These are phyloP conservation scores for Pugionium cornutum DNA, from an alignment of 345 rosid species.

Conservation along the genomic window DNA sequence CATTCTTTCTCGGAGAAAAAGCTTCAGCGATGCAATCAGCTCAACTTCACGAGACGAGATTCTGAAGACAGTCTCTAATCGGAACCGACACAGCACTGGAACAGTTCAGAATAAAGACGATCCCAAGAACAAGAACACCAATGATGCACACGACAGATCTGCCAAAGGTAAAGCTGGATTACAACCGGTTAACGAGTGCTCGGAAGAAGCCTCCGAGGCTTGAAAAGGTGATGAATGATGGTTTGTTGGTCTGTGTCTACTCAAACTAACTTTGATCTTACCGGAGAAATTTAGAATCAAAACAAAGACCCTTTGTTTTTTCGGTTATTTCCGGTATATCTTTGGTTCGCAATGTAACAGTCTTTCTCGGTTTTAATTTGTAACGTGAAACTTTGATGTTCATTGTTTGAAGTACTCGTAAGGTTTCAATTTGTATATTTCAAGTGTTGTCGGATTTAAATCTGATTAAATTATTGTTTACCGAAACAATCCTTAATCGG, in stretches of 20 bases:
- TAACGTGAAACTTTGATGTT: too few species aligned
- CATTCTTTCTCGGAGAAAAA: conserved; percentile 58
- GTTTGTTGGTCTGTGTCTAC: conserved; percentile 27
- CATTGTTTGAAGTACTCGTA: too few species aligned
- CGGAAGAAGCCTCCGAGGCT: conserved; percentile 38
- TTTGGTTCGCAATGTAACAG: conserved; percentile 33
- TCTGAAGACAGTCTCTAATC: conserved; percentile 47
- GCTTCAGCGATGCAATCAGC: conserved; percentile 60
- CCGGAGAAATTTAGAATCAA: conserved; percentile 1
- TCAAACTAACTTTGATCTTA: conserved; percentile 31
- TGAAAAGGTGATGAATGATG: conserved; percentile 24
- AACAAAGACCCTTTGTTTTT: conserved; percentile 34
- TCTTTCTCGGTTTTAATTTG: conserved; percentile 17
- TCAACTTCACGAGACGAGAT: conserved; percentile 49
- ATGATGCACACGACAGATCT: conserved; percentile 29
- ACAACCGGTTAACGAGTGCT: conserved; percentile 43
- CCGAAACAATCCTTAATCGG: too few species aligned
- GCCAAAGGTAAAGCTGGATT: conserved; percentile 48
- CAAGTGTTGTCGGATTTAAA: too few species aligned
- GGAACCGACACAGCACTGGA: conserved; percentile 67
- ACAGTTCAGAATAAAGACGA: conserved; percentile 39
- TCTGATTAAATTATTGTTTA: too few species aligned
- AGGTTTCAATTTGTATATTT: too few species aligned
- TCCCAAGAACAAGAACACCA: conserved; percentile 27
- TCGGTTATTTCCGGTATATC: conserved; percentile 34